Percentiles rank a stretch among this genome's conserved stretches.
Conservation (phyloP, 1,284 basidiomycete genomes). For the Ganoderma lucidum region DNA sequence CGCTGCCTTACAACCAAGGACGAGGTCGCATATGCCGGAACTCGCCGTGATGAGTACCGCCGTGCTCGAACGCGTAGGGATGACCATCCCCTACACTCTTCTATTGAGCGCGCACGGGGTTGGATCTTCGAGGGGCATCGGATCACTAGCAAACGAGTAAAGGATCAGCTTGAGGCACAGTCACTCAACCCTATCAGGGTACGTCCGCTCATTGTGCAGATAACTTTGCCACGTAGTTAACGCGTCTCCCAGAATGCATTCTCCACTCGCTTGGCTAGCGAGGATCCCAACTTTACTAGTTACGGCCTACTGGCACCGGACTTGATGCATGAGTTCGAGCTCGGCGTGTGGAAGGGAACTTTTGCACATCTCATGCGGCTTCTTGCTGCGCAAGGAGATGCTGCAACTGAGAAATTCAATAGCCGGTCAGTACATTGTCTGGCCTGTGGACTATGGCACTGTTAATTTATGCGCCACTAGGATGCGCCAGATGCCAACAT, state of each 20-base stretch:
- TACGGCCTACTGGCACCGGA: conserved; percentile 44
- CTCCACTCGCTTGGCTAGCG: conserved; percentile 21
- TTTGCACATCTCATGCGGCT: conserved; percentile 29
- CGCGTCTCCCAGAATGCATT: conserved; percentile 43
- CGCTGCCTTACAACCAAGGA: conserved; percentile 35
- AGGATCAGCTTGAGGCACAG: conserved; percentile 4
- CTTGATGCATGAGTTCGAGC: conserved; percentile 48
- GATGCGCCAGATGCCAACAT: conserved; percentile 39
- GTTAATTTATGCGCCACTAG: conserved; percentile 19
- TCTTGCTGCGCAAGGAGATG: conserved; percentile 5
- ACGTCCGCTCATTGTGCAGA: not conserved
- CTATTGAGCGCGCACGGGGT: conserved; percentile 5
- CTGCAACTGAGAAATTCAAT: conserved; percentile 23
- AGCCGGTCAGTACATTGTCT: conserved; percentile 21
- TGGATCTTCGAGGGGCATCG: conserved; percentile 21
- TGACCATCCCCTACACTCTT: not conserved
- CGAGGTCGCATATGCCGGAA: conserved; percentile 26
- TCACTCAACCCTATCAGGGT: conserved; percentile 15
- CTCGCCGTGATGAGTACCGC: conserved; percentile 8
- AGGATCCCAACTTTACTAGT: conserved; percentile 36
- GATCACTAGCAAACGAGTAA: conserved; percentile 4
- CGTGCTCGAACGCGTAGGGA: conserved; percentile 11
- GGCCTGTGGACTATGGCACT: no score
- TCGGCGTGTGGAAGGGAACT: conserved; percentile 46
- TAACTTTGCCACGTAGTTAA: conserved; percentile 37